Base-by-base conservation (phyloP, 2,329 filamentous ascomycete genomes). In the Fusarium torreyae region DNA sequence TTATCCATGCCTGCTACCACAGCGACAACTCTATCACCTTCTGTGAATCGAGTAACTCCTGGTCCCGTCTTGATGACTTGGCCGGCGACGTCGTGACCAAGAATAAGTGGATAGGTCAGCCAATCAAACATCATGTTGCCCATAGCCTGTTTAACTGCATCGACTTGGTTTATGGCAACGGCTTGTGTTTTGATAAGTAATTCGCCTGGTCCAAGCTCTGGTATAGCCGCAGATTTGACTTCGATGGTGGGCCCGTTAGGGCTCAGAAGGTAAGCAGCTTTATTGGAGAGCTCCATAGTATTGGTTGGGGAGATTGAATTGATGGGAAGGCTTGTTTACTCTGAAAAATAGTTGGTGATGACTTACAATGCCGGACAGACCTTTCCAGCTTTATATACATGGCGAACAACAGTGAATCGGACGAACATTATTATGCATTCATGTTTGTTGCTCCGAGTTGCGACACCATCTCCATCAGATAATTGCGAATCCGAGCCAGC, bases 101-200 rank as follows among this genome's bases (percentile, higher is more conserved):
- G 57, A 4, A 63, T 39, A 2, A 63, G 49, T 10, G 60, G 60
- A 22, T 63, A 63, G 0, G 31, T 63, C 1, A 63, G 31, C 60
- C 60, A 63, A 6, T 63, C 57, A 7, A 63, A 63, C 57, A 63
- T 63, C 60, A 63, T 63, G 24, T 63, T 63, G 0, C 57, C 57
- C 60, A 63, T 63, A 1, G 57, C 56, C 7, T 56, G 57, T 3
- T 63, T 63, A 18, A 63, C 49, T 7, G 36, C 57, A 6, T 63
- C 60, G 0, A 63, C 42, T 1, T 49, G 36, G 1, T 63, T 63
- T 3, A 63, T 48, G 4, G 60, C 49, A 2, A 48, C 7, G 2
- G 60, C 57, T 5, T 48, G 24, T 13, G 36, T 43, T 22, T 6
- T 43, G 3, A 63, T 0, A 1, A 63, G 60, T 0, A 63, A 14